Evolutionary conservation across 1,139 yeast species (phyloP).

Genomic region (Trichomonascaceae sp.): DNA sequence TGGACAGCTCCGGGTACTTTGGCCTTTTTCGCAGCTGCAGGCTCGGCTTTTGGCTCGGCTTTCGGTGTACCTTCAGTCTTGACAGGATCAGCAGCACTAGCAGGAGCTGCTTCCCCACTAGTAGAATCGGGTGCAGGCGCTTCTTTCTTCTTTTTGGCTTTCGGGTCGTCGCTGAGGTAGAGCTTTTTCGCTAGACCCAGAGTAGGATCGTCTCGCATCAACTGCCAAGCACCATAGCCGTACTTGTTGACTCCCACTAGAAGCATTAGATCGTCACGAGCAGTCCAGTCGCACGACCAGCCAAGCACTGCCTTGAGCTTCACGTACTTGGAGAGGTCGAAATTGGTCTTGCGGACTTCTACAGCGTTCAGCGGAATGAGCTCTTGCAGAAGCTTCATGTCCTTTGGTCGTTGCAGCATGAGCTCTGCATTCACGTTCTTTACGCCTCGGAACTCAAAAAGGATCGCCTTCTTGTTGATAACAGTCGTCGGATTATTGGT

Average conservation of each 20-base stretch:
- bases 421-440: constrained; percentile 87
- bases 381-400: constrained; percentile 52
- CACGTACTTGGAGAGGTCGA: constrained; percentile 40
- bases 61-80: constrained; percentile 2
- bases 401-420: constrained; percentile 68
- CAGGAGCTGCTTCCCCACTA: constrained; percentile 51
- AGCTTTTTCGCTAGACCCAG: constrained; percentile 76
- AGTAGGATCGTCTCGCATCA: constrained; percentile 89
- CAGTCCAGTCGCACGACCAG: constrained; percentile 85
- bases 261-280: constrained; percentile 73
- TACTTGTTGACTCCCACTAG: constrained; percentile 79
- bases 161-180: constrained; percentile 39
- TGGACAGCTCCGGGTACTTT: constrained; percentile 90
- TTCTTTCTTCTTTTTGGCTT: constrained; percentile 20
- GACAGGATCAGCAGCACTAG: constrained; percentile 50
- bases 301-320: constrained; percentile 73
- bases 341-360: constrained; percentile 28
- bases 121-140: constrained; percentile 45
- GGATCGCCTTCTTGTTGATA: constrained; percentile 53
- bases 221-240: constrained; percentile 94
- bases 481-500: constrained; percentile 9
- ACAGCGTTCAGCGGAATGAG: constrained; percentile 40
- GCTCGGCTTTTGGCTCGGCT: constrained; percentile 2
- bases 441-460: constrained; percentile 82
- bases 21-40: constrained; percentile 2